phyloP scores from a whole-genome alignment of 2,329 filamentous ascomycete genomes.

The Scytalidium sp. region DNA sequence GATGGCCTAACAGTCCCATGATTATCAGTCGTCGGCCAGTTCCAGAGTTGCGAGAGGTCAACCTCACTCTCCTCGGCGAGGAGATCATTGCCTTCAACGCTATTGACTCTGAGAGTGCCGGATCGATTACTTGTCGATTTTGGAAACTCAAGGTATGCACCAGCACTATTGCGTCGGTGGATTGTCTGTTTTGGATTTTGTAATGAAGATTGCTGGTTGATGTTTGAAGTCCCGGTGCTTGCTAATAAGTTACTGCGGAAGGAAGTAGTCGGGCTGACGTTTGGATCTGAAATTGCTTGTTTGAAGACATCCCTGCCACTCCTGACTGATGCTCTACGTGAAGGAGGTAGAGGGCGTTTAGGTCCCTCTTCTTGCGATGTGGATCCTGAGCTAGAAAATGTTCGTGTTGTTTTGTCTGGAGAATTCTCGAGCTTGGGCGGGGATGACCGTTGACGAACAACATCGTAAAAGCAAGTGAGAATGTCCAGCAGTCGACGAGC shows the following conservation, averaged over 20 bases:
- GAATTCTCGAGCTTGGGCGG: not conserved
- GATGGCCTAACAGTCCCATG: not conserved
- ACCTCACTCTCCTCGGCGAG: constrained; percentile 17
- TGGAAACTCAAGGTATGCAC: constrained; percentile 13
- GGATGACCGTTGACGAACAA: constrained; percentile 23
- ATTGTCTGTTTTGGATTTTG: constrained; percentile 9
- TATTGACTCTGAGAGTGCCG: not conserved
- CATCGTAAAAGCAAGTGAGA: constrained; percentile 44
- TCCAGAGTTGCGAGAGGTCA: constrained; percentile 20
- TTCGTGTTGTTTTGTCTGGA: not conserved
- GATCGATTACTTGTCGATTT: constrained; percentile 4
- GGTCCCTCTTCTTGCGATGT: not conserved
- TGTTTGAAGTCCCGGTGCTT: constrained; percentile 1
- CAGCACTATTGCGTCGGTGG: constrained; percentile 7
- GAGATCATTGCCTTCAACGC: constrained; percentile 11
- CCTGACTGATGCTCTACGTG: not conserved
- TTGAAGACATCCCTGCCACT: constrained; percentile 1
- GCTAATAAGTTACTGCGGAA: not conserved
- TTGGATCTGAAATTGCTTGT: not conserved
- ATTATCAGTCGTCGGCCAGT: constrained; percentile 8
- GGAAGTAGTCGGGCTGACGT: not conserved
- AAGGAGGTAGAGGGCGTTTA: not conserved
- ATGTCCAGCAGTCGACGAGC: constrained; percentile 48
- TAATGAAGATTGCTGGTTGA: constrained; percentile 3
- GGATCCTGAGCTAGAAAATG: not conserved